Evolutionary conservation across 2,329 filamentous ascomycete genomes (phyloP).

Genomic region (Didymella sp.): DNA sequence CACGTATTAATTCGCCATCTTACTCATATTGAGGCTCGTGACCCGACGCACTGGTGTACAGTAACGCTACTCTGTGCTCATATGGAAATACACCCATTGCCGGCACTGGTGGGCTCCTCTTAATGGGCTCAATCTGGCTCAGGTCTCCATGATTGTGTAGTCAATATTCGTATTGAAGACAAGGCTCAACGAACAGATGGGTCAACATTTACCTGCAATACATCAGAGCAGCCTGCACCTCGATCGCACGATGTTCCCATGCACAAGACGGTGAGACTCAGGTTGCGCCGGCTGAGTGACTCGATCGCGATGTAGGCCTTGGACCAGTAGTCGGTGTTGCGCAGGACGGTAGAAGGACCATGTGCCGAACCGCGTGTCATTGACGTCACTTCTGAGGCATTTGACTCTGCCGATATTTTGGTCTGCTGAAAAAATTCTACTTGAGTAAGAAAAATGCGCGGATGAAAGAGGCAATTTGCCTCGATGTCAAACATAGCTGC

Average conservation of each 20-base stretch:
- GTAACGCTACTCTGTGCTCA: neutral
- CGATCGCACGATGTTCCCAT: neutral
- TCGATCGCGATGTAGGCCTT: neutral
- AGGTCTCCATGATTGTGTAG: no score
- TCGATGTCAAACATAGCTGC: constrained; percentile 4
- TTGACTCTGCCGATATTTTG: constrained; percentile 1
- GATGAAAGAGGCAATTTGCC: constrained; percentile 6
- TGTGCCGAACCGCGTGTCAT: neutral
- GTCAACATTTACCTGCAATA: neutral
- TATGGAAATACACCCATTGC: neutral
- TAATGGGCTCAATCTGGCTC: neutral
- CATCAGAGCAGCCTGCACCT: neutral
- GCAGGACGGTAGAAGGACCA: neutral
- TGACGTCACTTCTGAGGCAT: constrained; percentile 10
- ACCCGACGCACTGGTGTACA: neutral
- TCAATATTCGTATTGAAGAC: no score
- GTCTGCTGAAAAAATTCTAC: neutral
- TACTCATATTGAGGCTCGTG: neutral
- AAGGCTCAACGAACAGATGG: neutral
- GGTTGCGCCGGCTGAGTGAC: neutral
- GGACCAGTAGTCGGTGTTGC: neutral
- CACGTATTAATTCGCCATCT: neutral
- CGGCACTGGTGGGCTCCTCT: neutral
- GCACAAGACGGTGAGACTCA: neutral
- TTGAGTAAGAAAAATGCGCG: neutral